Conservation (phyloP, 305 asterid species). For the Lippia alba region DNA sequence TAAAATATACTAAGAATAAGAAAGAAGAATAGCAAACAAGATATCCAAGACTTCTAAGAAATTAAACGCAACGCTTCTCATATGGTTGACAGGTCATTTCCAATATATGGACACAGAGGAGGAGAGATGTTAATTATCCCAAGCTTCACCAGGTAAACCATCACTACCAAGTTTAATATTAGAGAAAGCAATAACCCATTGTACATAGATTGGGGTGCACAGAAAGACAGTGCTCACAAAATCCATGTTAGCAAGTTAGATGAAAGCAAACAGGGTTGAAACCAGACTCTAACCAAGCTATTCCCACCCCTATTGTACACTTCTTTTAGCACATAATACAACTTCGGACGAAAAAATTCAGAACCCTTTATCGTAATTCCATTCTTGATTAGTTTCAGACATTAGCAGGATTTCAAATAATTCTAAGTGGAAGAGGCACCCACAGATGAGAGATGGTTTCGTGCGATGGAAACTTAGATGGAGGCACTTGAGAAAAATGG, state of each 20-base stretch:
- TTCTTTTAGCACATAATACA: too few relatives aligned
- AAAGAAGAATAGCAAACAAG: slow-evolving; percentile 22
- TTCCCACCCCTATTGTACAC: too few relatives aligned
- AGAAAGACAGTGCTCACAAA: slow-evolving; percentile 18
- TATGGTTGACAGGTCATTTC: slow-evolving; percentile 37
- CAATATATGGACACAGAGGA: slow-evolving; percentile 37
- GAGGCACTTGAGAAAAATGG: too few relatives aligned
- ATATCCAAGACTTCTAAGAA: slow-evolving; percentile 1
- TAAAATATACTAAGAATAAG: not conserved
- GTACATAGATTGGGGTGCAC: slow-evolving; percentile 16
- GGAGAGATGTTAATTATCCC: slow-evolving; percentile 37
- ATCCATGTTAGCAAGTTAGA: slow-evolving; percentile 38
- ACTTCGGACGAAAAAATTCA: too few relatives aligned
- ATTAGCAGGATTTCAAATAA: too few relatives aligned
- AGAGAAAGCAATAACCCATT: slow-evolving; percentile 32
- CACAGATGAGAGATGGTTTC: too few relatives aligned
- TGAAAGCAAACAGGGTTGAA: slow-evolving; percentile 23
- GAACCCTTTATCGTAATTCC: too few relatives aligned
- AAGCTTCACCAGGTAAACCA: slow-evolving; percentile 49
- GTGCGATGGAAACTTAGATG: too few relatives aligned
- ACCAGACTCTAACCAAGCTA: slow-evolving; percentile 37
- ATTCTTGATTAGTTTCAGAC: too few relatives aligned
- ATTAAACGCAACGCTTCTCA: slow-evolving; percentile 16
- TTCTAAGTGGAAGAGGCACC: too few relatives aligned
- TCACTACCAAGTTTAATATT: slow-evolving; percentile 33